Evolutionary conservation across 371 early-diverging fungal species (phyloP).

Genomic region (Mortierella sp.): DNA sequence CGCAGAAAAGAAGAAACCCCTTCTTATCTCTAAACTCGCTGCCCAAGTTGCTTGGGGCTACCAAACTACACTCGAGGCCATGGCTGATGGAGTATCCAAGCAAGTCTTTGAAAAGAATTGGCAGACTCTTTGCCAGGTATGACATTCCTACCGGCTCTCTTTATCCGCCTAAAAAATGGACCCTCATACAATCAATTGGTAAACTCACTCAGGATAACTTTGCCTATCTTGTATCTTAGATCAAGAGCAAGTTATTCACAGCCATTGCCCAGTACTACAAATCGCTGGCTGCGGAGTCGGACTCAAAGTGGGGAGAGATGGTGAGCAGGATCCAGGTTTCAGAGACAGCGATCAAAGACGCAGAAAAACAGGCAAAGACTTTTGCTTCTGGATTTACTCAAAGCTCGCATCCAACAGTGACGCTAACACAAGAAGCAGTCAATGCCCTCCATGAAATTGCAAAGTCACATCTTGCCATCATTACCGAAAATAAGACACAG

Average conservation of each 20-base stretch:
- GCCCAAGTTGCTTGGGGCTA: conserved; percentile 88
- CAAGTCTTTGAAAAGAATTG: conserved; percentile 78
- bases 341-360: conserved; percentile 87
- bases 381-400: conserved; percentile 66
- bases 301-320: conserved; percentile 87
- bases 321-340: conserved; percentile 85
- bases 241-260: conserved; percentile 89
- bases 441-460: conserved; percentile 74
- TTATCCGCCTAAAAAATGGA: background rate
- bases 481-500: conserved; percentile 69
- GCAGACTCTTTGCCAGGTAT: conserved; percentile 73
- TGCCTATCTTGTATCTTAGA: conserved; percentile 39
- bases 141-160: background rate
- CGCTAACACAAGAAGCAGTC: conserved; percentile 69
- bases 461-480: conserved; percentile 68
- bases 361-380: conserved; percentile 75
- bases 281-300: conserved; percentile 81
- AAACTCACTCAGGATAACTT: background rate
- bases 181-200: background rate
- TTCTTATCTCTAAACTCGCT: conserved; percentile 89
- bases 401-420: conserved; percentile 48
- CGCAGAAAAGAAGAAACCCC: conserved; percentile 87
- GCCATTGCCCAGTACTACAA: conserved; percentile 88
- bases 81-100: conserved; percentile 71
- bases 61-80: conserved; percentile 72